Conservation (phyloP, 345 rosid genomes). For the Eutrema japonicum region DNA sequence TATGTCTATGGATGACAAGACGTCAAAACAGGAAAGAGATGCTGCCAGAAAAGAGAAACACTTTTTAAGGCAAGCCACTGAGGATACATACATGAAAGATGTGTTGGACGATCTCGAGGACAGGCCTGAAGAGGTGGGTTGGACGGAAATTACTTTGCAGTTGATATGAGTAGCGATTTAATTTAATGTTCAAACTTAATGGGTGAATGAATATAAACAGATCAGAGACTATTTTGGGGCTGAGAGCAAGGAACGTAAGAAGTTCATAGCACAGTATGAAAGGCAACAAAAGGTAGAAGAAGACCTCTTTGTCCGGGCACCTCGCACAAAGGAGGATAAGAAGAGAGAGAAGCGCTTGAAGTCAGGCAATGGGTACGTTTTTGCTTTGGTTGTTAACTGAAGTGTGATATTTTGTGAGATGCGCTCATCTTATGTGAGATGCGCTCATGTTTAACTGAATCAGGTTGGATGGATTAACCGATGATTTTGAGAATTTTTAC, state of each 20-base stretch:
- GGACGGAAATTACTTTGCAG: slow-evolving; percentile 8
- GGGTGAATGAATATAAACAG: slow-evolving; percentile 51
- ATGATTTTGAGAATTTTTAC: slow-evolving; percentile 70
- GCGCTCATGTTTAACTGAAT: slow-evolving; percentile 31
- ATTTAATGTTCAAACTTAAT: slow-evolving; percentile 25
- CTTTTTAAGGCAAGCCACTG: slow-evolving; percentile 57
- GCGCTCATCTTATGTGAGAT: slow-evolving; percentile 16
- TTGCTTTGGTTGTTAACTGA: slow-evolving; percentile 4
- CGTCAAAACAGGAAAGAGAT: slow-evolving; percentile 71
- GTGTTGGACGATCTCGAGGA: slow-evolving; percentile 79
- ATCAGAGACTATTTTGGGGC: slow-evolving; percentile 64
- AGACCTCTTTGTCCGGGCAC: slow-evolving; percentile 76
- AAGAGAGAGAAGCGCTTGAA: slow-evolving; percentile 69
- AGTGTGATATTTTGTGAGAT: slow-evolving; percentile 10
- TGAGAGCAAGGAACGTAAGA: slow-evolving; percentile 70
- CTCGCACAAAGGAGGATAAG: slow-evolving; percentile 74
- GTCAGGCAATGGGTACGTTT: slow-evolving; percentile 78
- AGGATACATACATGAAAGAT: slow-evolving; percentile 64
- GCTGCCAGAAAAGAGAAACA: slow-evolving; percentile 71
- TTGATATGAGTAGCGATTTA: slow-evolving; percentile 5
- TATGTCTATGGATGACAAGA: slow-evolving; percentile 72
- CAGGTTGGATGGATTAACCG: slow-evolving; percentile 79
- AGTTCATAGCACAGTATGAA: slow-evolving; percentile 62
- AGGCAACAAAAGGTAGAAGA: slow-evolving; percentile 73
- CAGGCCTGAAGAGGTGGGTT: slow-evolving; percentile 82